These are phyloP conservation scores for Setaria italica DNA, from an alignment of 202 grass and related monocot genomes.

Conservation along the genomic window DNA sequence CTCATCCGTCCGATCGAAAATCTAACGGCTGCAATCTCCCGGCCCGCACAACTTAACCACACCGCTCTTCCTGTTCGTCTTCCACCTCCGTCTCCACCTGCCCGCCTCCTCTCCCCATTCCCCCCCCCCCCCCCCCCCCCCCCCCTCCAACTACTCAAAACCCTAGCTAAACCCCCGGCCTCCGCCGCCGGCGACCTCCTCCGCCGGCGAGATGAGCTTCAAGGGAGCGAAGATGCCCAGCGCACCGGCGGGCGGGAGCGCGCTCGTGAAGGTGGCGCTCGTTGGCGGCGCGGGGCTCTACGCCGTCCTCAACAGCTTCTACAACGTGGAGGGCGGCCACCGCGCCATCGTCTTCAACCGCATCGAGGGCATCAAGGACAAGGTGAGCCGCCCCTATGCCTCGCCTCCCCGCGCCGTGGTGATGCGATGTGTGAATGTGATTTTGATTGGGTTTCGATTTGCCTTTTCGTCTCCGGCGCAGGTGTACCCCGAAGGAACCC, in stretches of 20 bases:
- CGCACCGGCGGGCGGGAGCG: conserved; percentile 35
- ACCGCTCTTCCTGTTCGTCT: not conserved
- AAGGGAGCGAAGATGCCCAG: conserved; percentile 60
- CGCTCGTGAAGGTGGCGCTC: conserved; percentile 56
- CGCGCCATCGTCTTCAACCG: conserved; percentile 99
- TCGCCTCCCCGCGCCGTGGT: not conserved
- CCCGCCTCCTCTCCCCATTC: not conserved
- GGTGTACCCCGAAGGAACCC: conserved; percentile 94
- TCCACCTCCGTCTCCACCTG: not conserved
- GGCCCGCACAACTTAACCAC: not conserved
- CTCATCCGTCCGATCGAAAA: conserved; percentile 11
- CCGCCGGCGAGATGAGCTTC: conserved; percentile 56
- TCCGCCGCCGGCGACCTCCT: not conserved
- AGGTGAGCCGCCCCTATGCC: conserved; percentile 39
- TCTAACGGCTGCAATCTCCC: conserved; percentile 4
- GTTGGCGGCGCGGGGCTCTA: conserved; percentile 65
- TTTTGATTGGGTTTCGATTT: conserved; percentile 1
- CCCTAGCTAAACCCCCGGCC: conserved; percentile 48
- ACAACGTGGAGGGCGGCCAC: conserved; percentile 96
- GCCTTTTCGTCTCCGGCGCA: conserved; percentile 38
- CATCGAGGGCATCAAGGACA: conserved; percentile 85
- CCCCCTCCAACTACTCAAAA: conserved; percentile 19
- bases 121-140: not conserved
- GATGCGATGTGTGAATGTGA: not conserved
- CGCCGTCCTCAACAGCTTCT: conserved; percentile 66